Evolutionary conservation across 106 monocot species (phyloP), one percentile per base, ranked within the genome.

Genomic region (Acorus calamus): DNA sequence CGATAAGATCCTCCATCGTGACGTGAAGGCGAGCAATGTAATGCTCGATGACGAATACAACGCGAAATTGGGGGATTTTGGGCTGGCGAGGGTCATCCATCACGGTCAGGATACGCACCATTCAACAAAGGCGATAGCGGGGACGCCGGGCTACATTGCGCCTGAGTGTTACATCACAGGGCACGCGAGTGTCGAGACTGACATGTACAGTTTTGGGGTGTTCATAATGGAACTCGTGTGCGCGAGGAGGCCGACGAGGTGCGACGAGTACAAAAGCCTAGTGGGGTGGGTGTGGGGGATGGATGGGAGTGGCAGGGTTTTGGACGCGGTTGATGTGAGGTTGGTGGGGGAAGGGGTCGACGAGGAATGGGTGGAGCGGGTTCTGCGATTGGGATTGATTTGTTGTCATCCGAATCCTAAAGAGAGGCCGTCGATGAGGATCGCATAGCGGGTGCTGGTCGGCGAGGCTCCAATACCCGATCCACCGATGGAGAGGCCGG

Each of bases 41-140:
- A 72, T 72, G 72, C 56, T 72, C 12, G 72, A 72, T 56, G 50
- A 63, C 2, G 14, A 7, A 11, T 72, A 64, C 72, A 65, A 65
- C 10, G 72, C 72, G 4, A 72, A 72, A 50, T 56, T 72, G 9
- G 72, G 72, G 11, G 72, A 72, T 47, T 72, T 72, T 5, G 72
- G 72, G 14, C 47, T 72, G 8, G 72, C 72, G 8, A 63, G 64
- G 41, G 48, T 72, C 42, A 49, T 65, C 0, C 56, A 64, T 42
- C 72, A 72, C 46, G 51, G 57, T 9, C 13, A 46, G 9, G 64
- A 56, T 2, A 12, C 45, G 45, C 45, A 64, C 49, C 28, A 28
- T 28, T 28, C 28, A 1, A 63, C 65, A 14, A 71, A 53, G 8
- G 48, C 51, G 46, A 11, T 57, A 11, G 72, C 72, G 11, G 72